These are phyloP conservation scores for Westerdykella ornata DNA, from an alignment of 2,329 filamentous ascomycete species.

Conservation along the genomic window DNA sequence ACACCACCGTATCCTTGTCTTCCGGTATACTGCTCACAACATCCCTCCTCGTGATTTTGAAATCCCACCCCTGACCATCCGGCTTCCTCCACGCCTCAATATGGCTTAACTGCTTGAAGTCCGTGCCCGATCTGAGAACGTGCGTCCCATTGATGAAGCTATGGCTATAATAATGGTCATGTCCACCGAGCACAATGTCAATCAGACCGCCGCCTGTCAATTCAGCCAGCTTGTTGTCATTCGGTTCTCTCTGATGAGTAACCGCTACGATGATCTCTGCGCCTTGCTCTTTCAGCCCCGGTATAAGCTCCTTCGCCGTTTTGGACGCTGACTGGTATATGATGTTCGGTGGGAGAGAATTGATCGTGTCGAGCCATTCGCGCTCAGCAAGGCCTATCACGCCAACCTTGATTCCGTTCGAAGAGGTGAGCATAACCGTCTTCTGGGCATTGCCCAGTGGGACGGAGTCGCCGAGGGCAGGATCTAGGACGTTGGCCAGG, in stretches of 20 bases:
- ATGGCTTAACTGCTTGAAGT: conserved; percentile 90
- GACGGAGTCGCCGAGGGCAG: conserved; percentile 65
- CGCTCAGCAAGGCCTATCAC: conserved; percentile 79
- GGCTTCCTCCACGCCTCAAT: conserved; percentile 63
- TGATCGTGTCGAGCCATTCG: conserved; percentile 86
- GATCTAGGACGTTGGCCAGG: conserved; percentile 80
- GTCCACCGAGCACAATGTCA: conserved; percentile 80
- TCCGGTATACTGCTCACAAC: conserved; percentile 61
- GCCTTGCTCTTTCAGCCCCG: conserved; percentile 64
- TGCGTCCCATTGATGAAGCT: conserved; percentile 71
- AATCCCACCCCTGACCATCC: conserved; percentile 59
- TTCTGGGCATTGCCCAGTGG: conserved; percentile 69
- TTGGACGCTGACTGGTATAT: conserved; percentile 73
- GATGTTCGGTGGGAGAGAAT: conserved; percentile 72
- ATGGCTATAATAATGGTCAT: conserved; percentile 85
- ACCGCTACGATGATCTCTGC: conserved; percentile 77
- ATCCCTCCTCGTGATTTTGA: conserved; percentile 70
- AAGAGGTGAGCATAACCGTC: conserved; percentile 69
- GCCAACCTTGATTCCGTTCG: conserved; percentile 79
- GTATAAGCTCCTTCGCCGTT: conserved; percentile 69
- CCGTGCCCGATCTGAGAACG: conserved; percentile 77
- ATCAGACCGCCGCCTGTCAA: conserved; percentile 64
- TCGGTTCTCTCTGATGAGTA: conserved; percentile 81
- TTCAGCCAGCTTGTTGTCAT: conserved; percentile 77
- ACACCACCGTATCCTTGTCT: conserved; percentile 53